Conservation (phyloP, 305 asterid species). For the Fraxinus floribunda region DNA sequence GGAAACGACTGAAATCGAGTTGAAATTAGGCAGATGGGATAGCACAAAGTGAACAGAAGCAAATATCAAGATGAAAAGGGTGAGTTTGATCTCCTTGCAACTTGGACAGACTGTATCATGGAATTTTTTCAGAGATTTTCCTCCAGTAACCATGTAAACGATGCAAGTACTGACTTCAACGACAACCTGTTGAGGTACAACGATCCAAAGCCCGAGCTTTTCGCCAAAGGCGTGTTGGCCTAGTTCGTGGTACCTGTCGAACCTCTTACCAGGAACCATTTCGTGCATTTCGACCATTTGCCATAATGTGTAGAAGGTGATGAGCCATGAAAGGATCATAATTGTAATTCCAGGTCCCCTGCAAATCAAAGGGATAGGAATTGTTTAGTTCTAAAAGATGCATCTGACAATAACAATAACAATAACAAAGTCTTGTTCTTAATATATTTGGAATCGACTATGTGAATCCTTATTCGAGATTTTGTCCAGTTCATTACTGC, state of each 20-base stretch:
- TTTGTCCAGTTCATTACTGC: neutral
- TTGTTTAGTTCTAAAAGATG: neutral
- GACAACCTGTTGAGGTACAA: slow-evolving; percentile 60
- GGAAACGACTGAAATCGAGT: slow-evolving; percentile 49
- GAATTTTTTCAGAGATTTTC: slow-evolving; percentile 57
- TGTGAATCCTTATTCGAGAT: neutral
- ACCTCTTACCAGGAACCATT: slow-evolving; percentile 64
- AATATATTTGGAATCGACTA: neutral
- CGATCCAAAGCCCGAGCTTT: slow-evolving; percentile 66
- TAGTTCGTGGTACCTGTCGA: slow-evolving; percentile 68
- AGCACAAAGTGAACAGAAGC: slow-evolving; percentile 41
- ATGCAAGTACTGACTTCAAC: slow-evolving; percentile 63
- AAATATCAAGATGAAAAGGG: slow-evolving; percentile 45
- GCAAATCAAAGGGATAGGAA: neutral
- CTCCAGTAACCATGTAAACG: slow-evolving; percentile 76
- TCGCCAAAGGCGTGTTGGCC: slow-evolving; percentile 71
- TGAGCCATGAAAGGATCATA: slow-evolving; percentile 55
- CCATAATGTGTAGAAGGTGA: slow-evolving; percentile 75
- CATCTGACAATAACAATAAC: neutral
- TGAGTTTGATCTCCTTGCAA: slow-evolving; percentile 34
- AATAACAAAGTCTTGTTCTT: neutral
- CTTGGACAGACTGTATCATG: slow-evolving; percentile 35
- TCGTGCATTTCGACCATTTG: slow-evolving; percentile 92
- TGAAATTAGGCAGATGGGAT: slow-evolving; percentile 53
- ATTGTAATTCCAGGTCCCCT: slow-evolving; percentile 62